Conservation (phyloP, 768 basidiomycete species). For the Mycena filopes region DNA sequence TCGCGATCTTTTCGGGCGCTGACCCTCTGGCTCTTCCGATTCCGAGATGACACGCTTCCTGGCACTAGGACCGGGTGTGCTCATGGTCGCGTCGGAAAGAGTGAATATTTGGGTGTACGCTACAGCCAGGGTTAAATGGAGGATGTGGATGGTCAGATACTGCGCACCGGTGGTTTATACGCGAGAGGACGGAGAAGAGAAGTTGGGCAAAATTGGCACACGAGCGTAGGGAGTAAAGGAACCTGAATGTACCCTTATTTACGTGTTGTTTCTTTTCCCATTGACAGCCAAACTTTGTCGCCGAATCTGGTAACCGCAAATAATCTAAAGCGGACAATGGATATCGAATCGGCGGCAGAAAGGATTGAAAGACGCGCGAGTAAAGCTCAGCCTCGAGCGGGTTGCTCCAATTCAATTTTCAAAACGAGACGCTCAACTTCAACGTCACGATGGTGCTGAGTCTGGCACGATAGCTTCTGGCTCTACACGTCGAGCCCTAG, state of each 20-base stretch:
- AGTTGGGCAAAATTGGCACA: conserved; percentile 21
- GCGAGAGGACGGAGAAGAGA: conserved; percentile 18
- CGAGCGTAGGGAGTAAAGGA: conserved; percentile 26
- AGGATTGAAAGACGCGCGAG: no score
- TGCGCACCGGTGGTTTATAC: conserved; percentile 19
- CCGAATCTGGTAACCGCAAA: no score
- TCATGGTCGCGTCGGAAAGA: conserved; percentile 28
- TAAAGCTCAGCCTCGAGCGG: no score
- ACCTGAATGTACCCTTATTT: conserved; percentile 39
- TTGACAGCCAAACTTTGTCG: background rate
- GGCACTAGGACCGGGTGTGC: conserved; percentile 27
- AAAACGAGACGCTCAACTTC: no score
- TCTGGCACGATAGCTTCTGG: no score
- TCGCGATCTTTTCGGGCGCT: conserved; percentile 39
- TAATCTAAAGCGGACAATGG: no score
- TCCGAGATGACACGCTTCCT: conserved; percentile 49
- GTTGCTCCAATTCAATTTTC: no score
- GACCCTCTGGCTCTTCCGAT: conserved; percentile 37
- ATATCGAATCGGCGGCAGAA: no score
- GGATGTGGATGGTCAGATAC: background rate
- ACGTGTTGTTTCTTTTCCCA: conserved; percentile 47
- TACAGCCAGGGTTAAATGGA: conserved; percentile 12
- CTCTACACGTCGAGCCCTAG: no score
- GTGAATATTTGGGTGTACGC: background rate
- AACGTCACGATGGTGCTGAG: no score